Evolutionary conservation across 2,329 filamentous ascomycete genomes (phyloP).

Genomic region (Pseudocercospora cruenta): DNA sequence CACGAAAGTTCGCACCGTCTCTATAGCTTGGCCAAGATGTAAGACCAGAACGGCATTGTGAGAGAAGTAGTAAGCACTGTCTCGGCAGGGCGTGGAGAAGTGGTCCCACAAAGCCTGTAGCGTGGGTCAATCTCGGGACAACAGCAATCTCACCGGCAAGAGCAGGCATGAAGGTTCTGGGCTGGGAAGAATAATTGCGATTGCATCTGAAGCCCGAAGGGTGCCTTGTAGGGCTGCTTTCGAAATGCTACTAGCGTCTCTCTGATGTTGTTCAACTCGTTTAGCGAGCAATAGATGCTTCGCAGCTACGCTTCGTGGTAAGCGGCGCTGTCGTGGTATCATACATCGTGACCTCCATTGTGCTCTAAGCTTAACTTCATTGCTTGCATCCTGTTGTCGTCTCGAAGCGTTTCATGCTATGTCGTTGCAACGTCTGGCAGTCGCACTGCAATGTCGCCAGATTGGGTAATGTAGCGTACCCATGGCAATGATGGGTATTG

Average conservation of each 20-base stretch:
- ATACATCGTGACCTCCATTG: background rate
- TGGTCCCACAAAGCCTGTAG: too few relatives aligned
- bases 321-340: background rate
- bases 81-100: too few relatives aligned
- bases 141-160: too few relatives aligned
- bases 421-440: constrained; percentile 72
- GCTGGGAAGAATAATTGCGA: background rate
- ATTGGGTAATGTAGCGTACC: constrained; percentile 99
- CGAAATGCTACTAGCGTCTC: background rate
- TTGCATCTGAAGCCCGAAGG: background rate
- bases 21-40: too few relatives aligned
- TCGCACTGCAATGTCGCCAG: constrained; percentile 91
- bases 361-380: background rate
- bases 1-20: too few relatives aligned
- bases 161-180: background rate
- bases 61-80: too few relatives aligned
- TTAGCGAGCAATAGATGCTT: background rate
- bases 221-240: background rate
- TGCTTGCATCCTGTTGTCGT: background rate
- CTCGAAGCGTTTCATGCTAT: constrained; percentile 4
- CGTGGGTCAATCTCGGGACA: too few relatives aligned
- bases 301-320: background rate
- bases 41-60: too few relatives aligned
- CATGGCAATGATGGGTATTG: constrained; percentile 98
- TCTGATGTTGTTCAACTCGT: too few relatives aligned